Evolutionary conservation across 805 yeast genomes (phyloP), one percentile per base, ranked within the genome.

Genomic region (Starmerella bombicola): DNA sequence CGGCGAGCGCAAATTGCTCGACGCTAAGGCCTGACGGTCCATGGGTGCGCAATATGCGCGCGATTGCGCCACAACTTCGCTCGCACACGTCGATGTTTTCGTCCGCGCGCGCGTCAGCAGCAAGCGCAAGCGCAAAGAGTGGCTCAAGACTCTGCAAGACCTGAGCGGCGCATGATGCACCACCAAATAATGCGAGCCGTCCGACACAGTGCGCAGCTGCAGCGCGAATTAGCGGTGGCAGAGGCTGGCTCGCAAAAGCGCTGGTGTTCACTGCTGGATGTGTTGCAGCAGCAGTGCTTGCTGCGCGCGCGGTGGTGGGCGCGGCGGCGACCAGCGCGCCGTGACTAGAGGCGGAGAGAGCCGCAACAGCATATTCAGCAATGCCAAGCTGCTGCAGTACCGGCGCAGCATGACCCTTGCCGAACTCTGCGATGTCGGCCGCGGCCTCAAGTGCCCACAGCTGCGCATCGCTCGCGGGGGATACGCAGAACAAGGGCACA

Each of bases 71-170:
- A 43, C 78, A 68, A 10, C 84, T 78, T 55, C 80, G 80, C 60
- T 91, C 98, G 2, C 96, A 85, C 4, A 96, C 93, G 41, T 71
- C 71, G 30, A 81, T 61, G 54, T 84, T 84, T 42, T 81, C 95
- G 32, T 82, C 93, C n/a, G 76, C 73, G 47, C 81, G 76, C 2
- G 94, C 78, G 49, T 83, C 93, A 7, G 94, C 85, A 19, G 76
- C 74, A 30, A 74, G 67, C 16, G 79, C 71, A 62, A 84, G 72
- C 50, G 76, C 76, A 54, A 80, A 71, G 60, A 91, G 69, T 16
- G 83, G 75, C 48, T 76, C 83, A 48, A 88, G 64, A n/a, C 84
- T 70, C 7, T 78, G 73, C 21, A 81, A 58, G 39, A 80, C 73
- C 41, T 79, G 71, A 25, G 78, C 76, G 18, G 68, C 68, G 56